A percentile compares a stretch with the other conserved stretches of the same genome.
phyloP scores from a whole-genome alignment of 2,329 filamentous ascomycete genomes.

The Madurella fahalii region DNA sequence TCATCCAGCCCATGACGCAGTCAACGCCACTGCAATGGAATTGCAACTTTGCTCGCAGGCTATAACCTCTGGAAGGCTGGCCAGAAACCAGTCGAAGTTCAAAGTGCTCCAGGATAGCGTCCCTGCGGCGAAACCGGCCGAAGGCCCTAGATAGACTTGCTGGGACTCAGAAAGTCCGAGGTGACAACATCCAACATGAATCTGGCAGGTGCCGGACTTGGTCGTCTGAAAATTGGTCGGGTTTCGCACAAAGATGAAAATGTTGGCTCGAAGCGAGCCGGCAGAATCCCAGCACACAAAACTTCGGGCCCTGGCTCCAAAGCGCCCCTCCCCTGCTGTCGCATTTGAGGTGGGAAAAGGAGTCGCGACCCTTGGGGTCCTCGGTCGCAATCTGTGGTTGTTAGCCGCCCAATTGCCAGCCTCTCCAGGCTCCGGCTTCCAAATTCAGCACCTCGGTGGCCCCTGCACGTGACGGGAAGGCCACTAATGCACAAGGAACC shows the following conservation, averaged over 20 bases:
- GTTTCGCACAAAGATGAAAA: too few species aligned
- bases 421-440: neutral
- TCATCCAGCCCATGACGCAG: too few species aligned
- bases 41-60: too few species aligned
- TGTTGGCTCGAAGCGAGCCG: too few species aligned
- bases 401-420: constrained; percentile 9
- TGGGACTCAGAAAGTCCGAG: neutral
- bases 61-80: too few species aligned
- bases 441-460: constrained; percentile 11
- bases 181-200: too few species aligned
- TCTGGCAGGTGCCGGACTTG: too few species aligned
- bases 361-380: neutral
- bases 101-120: too few species aligned
- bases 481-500: constrained; percentile 18
- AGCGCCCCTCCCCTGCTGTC: constrained; percentile 4
- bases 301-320: neutral
- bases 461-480: constrained; percentile 21
- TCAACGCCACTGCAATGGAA: too few species aligned
- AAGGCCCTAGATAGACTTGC: neutral
- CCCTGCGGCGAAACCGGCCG: too few species aligned
- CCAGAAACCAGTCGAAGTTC: too few species aligned
- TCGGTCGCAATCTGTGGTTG: neutral
- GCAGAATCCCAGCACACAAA: neutral
- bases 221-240: too few species aligned
- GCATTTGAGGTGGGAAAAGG: neutral